Conservation (phyloP, 441 rosid genomes). For the Brassica balearica region DNA sequence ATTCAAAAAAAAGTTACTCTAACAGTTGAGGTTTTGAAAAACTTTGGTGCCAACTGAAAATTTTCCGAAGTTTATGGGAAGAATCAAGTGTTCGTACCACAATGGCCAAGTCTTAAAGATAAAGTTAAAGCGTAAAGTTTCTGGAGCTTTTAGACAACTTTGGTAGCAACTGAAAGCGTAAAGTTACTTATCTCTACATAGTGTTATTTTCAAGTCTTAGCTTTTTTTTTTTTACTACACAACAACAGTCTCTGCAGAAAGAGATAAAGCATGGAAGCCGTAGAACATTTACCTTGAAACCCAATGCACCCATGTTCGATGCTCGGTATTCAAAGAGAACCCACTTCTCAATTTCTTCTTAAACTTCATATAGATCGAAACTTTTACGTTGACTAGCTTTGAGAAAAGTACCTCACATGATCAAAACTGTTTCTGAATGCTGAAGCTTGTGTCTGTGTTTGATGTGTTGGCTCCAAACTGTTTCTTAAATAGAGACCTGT, state of each 20-base stretch:
- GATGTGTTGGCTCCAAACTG: conserved; percentile 30
- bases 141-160: conserved; percentile 24
- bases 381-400: conserved; percentile 35
- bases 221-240: conserved; percentile 36
- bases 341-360: conserved; percentile 35
- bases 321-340: conserved; percentile 13
- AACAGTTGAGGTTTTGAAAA: background rate
- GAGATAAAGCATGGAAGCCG: conserved; percentile 28
- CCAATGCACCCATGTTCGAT: conserved; percentile 11
- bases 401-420: conserved; percentile 42
- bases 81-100: background rate
- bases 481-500: conserved; percentile 36
- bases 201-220: conserved; percentile 39
- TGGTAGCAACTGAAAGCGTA: conserved; percentile 29
- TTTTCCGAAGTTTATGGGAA: background rate
- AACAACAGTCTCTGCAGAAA: conserved; percentile 36
- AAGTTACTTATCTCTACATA: conserved; percentile 36
- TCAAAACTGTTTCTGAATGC: conserved; percentile 43
- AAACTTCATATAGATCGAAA: conserved; percentile 25
- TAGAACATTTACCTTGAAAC: conserved; percentile 22
- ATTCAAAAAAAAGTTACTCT: background rate
- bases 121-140: conserved; percentile 9
- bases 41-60: background rate
- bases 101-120: background rate
- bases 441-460: conserved; percentile 31